Evolutionary conservation across 768 basidiomycete species (phyloP), one percentile per base, ranked within the genome.

Genomic region (Termitomyces sp.): DNA sequence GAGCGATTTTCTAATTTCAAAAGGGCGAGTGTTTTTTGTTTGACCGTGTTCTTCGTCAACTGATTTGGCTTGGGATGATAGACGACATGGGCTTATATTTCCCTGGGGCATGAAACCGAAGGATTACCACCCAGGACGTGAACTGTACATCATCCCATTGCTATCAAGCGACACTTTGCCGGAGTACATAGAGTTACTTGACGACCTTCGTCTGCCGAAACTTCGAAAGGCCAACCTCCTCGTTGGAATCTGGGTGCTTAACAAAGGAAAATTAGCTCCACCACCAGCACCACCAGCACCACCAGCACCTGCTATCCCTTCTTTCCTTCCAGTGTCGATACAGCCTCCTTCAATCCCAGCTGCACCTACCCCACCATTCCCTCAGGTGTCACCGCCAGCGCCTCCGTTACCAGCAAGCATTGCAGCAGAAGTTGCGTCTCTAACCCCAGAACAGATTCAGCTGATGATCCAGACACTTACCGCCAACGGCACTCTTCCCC

Each of bases 71-170:
- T 59, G 56, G 46, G 42, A 50, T 60, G 69, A 12, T 67, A 94
- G 92, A 51, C 92, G 92, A 21, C 90, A 94, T 67, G 92, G 89
- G 10, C 79, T 94, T 21, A 82, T 92, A 19, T 92, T 93, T 61
- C 92, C 92, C 9, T 94, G 92, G 92, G 89, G 91, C 1, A 76
- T 76, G 46, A 80, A 83, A 40, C 86, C 89, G 9, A 86, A 88
- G 61, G 87, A 92, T 11, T 73, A 82, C 64, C 78, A 83, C 55
- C 88, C 89, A 40, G 93, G 92, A 34, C 87, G 89, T 55, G 94
- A 96, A 67, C 72, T 95, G 35, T 96, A 96, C 64, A 82, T 95
- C 62, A 80, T 95, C 17, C 94, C 94, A 1, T 71, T 96, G 16
- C 74, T 79, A 21, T 77, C 87, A 23, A 77, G 72, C 29, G 80